Evolutionary conservation across 495 filamentous ascomycete species (phyloP).

Genomic region (Cenococcum geophilum): DNA sequence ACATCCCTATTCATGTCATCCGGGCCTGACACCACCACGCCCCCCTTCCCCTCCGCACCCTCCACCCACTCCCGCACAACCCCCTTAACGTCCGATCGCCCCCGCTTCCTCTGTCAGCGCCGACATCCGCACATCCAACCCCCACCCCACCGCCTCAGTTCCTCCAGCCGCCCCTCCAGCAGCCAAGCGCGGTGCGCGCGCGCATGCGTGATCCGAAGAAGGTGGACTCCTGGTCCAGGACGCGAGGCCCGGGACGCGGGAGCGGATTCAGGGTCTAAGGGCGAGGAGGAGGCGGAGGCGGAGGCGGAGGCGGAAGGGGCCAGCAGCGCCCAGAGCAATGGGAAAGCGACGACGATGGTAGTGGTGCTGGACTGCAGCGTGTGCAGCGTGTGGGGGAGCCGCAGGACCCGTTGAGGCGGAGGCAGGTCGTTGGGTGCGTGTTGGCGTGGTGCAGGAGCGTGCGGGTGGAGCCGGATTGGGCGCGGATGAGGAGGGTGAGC

Average conservation of each 20-base stretch:
- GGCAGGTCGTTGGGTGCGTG: slow-evolving; percentile 29
- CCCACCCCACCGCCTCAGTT: slow-evolving; percentile 44
- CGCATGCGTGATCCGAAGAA: slow-evolving; percentile 56
- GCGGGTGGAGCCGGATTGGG: slow-evolving; percentile 53
- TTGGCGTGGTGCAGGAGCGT: slow-evolving; percentile 48
- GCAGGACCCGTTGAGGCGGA: slow-evolving; percentile 54
- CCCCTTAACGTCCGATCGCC: slow-evolving; percentile 46
- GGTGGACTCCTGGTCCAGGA: slow-evolving; percentile 36
- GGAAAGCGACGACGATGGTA: slow-evolving; percentile 53
- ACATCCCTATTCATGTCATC: slow-evolving; percentile 48
- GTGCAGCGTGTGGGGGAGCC: slow-evolving; percentile 46
- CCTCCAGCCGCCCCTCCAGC: slow-evolving; percentile 41
- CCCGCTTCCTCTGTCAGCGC: slow-evolving; percentile 47
- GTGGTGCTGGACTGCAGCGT: slow-evolving; percentile 42
- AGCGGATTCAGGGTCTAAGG: slow-evolving; percentile 4
- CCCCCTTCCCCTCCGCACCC: slow-evolving; percentile 34
- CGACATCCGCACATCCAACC: slow-evolving; percentile 47
- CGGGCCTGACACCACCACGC: slow-evolving; percentile 51
- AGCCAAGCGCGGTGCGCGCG: slow-evolving; percentile 49
- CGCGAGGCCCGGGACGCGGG: not conserved
- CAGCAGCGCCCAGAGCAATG: slow-evolving; percentile 42
- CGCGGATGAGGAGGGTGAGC: slow-evolving; percentile 51
- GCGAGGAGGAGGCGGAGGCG: slow-evolving; percentile 6
- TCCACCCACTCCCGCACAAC: slow-evolving; percentile 38
- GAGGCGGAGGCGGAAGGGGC: not conserved